These are phyloP conservation scores for Nigrograna mackinnonii DNA, from an alignment of 2,329 filamentous ascomycete species.

Conservation along the genomic window DNA sequence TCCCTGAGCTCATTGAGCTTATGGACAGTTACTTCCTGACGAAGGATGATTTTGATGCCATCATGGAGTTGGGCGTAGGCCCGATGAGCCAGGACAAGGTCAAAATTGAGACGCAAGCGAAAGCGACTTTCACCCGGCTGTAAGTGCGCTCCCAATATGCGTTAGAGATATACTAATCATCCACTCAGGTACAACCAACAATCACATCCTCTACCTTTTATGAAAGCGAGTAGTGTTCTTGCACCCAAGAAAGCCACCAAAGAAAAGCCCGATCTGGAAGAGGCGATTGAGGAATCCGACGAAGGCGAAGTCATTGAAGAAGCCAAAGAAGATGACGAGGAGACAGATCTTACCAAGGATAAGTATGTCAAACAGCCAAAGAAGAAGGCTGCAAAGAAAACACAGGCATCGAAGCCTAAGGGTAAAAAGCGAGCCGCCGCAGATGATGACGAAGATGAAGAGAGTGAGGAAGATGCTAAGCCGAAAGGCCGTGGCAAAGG, in stretches of 20 bases:
- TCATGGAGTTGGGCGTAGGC: constrained; percentile 88
- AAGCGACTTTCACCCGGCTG: constrained; percentile 85
- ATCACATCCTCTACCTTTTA: constrained; percentile 90
- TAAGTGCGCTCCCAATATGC: constrained; percentile 58
- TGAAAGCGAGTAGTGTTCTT: constrained; percentile 82
- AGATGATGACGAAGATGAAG: constrained; percentile 35
- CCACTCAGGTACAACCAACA: constrained; percentile 75
- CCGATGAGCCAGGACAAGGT: constrained; percentile 75
- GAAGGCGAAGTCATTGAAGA: constrained; percentile 55
- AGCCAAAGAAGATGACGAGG: constrained; percentile 67
- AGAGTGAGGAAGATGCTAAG: constrained; percentile 52
- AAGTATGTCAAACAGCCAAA: constrained; percentile 96
- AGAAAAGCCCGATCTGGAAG: constrained; percentile 90
- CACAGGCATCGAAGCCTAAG: constrained; percentile 50
- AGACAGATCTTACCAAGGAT: constrained; percentile 86
- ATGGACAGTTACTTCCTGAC: constrained; percentile 99
- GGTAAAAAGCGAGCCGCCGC: constrained; percentile 43
- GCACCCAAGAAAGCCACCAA: constrained; percentile 71
- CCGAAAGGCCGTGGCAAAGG: constrained; percentile 51
- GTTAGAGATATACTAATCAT: constrained; percentile 14
- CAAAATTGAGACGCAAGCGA: constrained; percentile 82
- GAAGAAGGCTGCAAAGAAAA: constrained; percentile 59
- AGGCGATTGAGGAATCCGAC: constrained; percentile 92
- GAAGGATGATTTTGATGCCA: constrained; percentile 90
- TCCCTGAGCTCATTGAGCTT: constrained; percentile 82